A percentile compares a stretch with the other conserved stretches of the same genome.
These are phyloP conservation scores for Quercus dentata DNA, from an alignment of 306 rosid genomes.

Conservation along the genomic window DNA sequence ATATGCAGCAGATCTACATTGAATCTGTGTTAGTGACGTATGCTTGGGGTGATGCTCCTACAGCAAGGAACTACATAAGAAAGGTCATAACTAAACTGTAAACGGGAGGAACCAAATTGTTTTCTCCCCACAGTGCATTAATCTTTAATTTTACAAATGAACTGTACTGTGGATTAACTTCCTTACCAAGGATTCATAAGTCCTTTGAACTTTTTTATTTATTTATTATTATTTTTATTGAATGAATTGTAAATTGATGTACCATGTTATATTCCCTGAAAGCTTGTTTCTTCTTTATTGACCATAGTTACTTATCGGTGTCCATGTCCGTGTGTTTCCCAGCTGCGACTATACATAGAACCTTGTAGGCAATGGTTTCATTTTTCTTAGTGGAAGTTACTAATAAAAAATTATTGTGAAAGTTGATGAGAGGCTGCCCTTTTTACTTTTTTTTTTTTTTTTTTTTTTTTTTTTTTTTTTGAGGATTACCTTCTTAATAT, in stretches of 20 bases:
- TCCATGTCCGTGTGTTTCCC: neutral
- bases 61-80: neutral
- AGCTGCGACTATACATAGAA: neutral
- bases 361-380: neutral
- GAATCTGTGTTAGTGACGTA: neutral
- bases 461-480: too few species aligned
- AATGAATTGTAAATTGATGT: neutral
- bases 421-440: too few species aligned
- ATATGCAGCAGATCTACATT: neutral
- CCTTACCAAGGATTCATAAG: neutral
- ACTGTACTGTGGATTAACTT: neutral
- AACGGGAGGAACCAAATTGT: neutral
- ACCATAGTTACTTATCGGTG: neutral
- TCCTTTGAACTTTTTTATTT: neutral
- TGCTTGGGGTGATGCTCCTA: neutral
- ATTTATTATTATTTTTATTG: neutral
- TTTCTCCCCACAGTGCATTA: neutral
- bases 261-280: neutral
- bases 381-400: neutral
- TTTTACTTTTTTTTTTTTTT: too few species aligned
- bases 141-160: neutral
- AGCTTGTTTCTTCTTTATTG: slow-evolving; percentile 7
- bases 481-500: too few species aligned
- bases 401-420: too few species aligned
- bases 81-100: neutral